phyloP scores from a whole-genome alignment of 768 basidiomycete species.

The Strobilomyces echinocephalus region DNA sequence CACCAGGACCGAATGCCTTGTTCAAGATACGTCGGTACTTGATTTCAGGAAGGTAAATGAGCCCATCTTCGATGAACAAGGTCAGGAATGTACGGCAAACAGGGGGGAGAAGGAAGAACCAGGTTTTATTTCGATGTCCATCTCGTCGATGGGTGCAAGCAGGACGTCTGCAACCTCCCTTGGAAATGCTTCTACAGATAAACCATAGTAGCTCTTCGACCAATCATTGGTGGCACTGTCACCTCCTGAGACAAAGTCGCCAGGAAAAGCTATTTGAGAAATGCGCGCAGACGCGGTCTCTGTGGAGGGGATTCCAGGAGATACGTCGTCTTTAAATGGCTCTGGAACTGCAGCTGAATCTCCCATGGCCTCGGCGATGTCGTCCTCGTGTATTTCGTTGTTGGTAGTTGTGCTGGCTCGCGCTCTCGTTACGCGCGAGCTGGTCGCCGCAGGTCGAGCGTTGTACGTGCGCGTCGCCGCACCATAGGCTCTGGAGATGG shows the following conservation, averaged over 20 bases:
- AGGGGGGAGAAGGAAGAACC: slow-evolving; percentile 42
- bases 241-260: slow-evolving; percentile 23
- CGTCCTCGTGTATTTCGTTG: slow-evolving; percentile 17
- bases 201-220: slow-evolving; percentile 82
- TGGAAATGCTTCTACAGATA: slow-evolving; percentile 72
- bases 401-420: slow-evolving; percentile 29
- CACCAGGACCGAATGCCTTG: slow-evolving; percentile 92
- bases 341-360: slow-evolving; percentile 16
- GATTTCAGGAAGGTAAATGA: slow-evolving; percentile 94
- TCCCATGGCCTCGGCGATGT: slow-evolving; percentile 19
- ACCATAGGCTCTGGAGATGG: slow-evolving; percentile 14
- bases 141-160: slow-evolving; percentile 65
- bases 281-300: slow-evolving; percentile 9
- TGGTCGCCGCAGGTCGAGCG: slow-evolving; percentile 19
- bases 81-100: background rate
- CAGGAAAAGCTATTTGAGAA: slow-evolving; percentile 24
- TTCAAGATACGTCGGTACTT: slow-evolving; percentile 92
- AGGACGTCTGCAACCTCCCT: slow-evolving; percentile 70
- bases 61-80: slow-evolving; percentile 57
- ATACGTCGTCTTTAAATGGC: slow-evolving; percentile 11
- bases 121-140: slow-evolving; percentile 91
- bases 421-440: slow-evolving; percentile 24
- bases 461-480: slow-evolving; percentile 24
- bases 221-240: slow-evolving; percentile 56
- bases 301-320: slow-evolving; percentile 11